Percentiles rank a stretch among this genome's conserved stretches.
phyloP scores from a whole-genome alignment of 2,329 filamentous ascomycete genomes.

The Coniosporium tulheliwenetii region DNA sequence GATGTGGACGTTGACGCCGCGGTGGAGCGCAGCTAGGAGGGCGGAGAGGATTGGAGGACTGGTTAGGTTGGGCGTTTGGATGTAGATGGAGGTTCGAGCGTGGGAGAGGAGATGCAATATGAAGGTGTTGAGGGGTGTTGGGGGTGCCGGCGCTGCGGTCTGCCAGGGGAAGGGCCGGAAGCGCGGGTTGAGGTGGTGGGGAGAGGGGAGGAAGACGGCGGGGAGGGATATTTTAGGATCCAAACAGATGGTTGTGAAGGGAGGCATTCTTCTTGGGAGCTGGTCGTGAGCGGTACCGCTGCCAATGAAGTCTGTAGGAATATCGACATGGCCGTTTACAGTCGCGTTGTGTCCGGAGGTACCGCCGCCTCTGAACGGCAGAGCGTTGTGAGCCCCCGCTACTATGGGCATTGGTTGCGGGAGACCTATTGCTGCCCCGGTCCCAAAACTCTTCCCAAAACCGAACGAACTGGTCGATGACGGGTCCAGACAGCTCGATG shows the following conservation, averaged over 20 bases:
- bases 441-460: conserved; percentile 60
- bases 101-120: conserved; percentile 44
- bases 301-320: not conserved
- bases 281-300: not conserved
- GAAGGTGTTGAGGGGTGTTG: conserved; percentile 52
- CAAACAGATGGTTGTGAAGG: too few relatives aligned
- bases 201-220: conserved; percentile 56
- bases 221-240: conserved; percentile 14
- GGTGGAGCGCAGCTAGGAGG: conserved; percentile 42
- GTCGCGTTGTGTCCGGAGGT: too few relatives aligned
- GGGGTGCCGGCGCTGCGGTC: conserved; percentile 31
- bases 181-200: conserved; percentile 53
- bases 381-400: not conserved
- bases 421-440: not conserved
- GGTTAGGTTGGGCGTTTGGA: conserved; percentile 70
- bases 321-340: conserved; percentile 8
- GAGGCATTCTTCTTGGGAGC: too few relatives aligned
- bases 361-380: too few relatives aligned
- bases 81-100: conserved; percentile 44
- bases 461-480: conserved; percentile 43
- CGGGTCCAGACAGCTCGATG: conserved; percentile 46
- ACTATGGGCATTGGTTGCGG: not conserved
- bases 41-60: conserved; percentile 46
- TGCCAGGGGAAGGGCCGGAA: conserved; percentile 44
- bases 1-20: conserved; percentile 53